A percentile compares a stretch with the other conserved stretches of the same genome.
Conservation (phyloP, 805 yeast genomes). For the Grigorovia transvaalensis region DNA sequence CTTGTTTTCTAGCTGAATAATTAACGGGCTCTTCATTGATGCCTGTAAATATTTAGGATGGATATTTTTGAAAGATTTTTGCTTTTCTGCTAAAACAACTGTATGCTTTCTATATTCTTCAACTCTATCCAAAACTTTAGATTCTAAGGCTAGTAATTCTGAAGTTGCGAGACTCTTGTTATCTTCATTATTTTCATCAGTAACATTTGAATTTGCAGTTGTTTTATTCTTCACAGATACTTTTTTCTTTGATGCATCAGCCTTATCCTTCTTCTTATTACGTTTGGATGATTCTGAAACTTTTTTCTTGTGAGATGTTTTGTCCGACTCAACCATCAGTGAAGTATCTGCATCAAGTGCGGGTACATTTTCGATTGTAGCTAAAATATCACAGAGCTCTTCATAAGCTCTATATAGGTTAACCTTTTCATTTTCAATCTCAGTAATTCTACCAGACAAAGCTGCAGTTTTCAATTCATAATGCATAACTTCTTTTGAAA, state of each 20-base stretch:
- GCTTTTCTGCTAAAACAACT: neutral
- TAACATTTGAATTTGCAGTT: neutral
- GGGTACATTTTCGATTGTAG: neutral
- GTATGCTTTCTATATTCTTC: constrained; percentile 2
- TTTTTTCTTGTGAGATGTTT: neutral
- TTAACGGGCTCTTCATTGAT: constrained; percentile 8
- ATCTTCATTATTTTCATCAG: neutral
- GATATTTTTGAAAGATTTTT: neutral
- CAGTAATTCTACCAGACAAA: constrained; percentile 9
- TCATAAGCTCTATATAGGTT: neutral
- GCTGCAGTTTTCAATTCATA: constrained; percentile 15
- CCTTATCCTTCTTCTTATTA: neutral
- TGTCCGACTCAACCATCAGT: neutral
- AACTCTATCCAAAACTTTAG: neutral
- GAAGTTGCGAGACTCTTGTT: neutral
- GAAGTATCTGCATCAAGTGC: neutral
- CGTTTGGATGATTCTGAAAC: neutral
- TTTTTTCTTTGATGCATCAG: neutral
- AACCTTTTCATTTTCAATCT: neutral
- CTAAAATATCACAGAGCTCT: neutral
- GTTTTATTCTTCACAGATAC: neutral
- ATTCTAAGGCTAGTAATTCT: neutral
- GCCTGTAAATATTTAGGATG: constrained; percentile 1
- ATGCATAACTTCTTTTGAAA: constrained; percentile 14
- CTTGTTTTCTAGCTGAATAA: constrained; percentile 6